Conservation (phyloP, 192 early-diverging fungal genomes). For the Linnemannia schmuckeri region DNA sequence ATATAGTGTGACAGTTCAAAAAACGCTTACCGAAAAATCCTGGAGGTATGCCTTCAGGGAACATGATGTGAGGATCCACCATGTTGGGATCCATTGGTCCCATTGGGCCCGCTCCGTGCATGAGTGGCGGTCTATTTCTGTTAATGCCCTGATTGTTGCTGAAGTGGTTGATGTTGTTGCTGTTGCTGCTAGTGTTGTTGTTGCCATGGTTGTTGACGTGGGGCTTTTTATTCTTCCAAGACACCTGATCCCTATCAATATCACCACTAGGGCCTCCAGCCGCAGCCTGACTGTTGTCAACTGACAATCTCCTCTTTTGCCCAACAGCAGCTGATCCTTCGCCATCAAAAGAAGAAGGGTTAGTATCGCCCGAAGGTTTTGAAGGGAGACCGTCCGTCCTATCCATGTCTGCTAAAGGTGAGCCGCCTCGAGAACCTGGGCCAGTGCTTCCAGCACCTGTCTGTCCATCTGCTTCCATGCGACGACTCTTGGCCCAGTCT, state of each 20-base stretch:
- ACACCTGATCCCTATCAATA: conserved; percentile 39
- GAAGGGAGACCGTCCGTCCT: conserved; percentile 5
- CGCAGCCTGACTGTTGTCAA: conserved; percentile 11
- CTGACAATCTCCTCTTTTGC: conserved; percentile 35
- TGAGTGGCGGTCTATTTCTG: conserved; percentile 32
- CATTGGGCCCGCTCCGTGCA: conserved; percentile 25
- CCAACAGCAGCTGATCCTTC: background rate
- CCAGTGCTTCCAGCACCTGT: background rate
- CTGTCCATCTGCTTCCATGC: conserved; percentile 20
- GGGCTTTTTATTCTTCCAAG: conserved; percentile 58
- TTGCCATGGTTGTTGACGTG: conserved; percentile 12
- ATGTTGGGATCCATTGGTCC: conserved; percentile 22
- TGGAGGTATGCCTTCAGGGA: conserved; percentile 44
- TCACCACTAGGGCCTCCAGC: conserved; percentile 5
- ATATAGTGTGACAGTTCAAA: background rate
- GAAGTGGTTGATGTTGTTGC: conserved; percentile 25
- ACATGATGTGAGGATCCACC: conserved; percentile 31
- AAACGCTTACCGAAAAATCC: conserved; percentile 39
- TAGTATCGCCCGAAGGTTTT: conserved; percentile 14
- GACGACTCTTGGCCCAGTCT: conserved; percentile 58
- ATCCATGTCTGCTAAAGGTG: conserved; percentile 12
- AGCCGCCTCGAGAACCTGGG: conserved; percentile 18
- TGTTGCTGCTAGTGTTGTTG: background rate
- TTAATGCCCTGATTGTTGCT: conserved; percentile 21
- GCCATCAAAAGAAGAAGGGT: conserved; percentile 5